These are phyloP conservation scores for Salix exigua DNA, from an alignment of 345 rosid species.

Conservation along the genomic window DNA sequence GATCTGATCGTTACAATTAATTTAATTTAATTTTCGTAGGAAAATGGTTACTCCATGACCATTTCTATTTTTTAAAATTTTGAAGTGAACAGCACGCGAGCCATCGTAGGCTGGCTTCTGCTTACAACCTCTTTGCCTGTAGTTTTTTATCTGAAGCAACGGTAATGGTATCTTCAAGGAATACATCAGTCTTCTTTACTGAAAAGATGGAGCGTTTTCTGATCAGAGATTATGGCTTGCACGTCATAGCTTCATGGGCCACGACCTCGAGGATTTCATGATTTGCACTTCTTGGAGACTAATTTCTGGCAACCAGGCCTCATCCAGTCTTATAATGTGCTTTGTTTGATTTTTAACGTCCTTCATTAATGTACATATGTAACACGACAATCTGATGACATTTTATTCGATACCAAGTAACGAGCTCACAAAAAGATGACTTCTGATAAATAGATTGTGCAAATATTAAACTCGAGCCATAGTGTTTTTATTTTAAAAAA, in stretches of 20 bases:
- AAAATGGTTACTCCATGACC: not conserved
- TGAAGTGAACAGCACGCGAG: not conserved
- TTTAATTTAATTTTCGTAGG: not conserved
- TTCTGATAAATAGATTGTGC: too few species aligned
- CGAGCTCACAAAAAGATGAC: too few species aligned
- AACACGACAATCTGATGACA: too few species aligned
- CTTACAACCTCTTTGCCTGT: not conserved
- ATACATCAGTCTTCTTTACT: conserved; percentile 5
- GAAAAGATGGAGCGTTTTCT: conserved; percentile 1
- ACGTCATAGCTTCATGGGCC: conserved; percentile 10
- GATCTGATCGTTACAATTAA: not conserved
- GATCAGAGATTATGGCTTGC: not conserved
- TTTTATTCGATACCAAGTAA: too few species aligned
- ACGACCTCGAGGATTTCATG: not conserved
- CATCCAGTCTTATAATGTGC: not conserved
- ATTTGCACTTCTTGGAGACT: not conserved
- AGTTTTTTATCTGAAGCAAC: not conserved
- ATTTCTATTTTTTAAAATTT: not conserved
- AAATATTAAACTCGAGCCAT: rapidly evolving
- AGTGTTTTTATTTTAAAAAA: too few species aligned
- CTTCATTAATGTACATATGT: too few species aligned
- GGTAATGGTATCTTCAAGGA: conserved; percentile 5
- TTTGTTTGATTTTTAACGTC: too few species aligned
- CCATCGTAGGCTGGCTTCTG: not conserved
- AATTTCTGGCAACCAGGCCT: not conserved